phyloP scores from a whole-genome alignment of 495 filamentous ascomycete genomes.

The Podospora tetraspora region DNA sequence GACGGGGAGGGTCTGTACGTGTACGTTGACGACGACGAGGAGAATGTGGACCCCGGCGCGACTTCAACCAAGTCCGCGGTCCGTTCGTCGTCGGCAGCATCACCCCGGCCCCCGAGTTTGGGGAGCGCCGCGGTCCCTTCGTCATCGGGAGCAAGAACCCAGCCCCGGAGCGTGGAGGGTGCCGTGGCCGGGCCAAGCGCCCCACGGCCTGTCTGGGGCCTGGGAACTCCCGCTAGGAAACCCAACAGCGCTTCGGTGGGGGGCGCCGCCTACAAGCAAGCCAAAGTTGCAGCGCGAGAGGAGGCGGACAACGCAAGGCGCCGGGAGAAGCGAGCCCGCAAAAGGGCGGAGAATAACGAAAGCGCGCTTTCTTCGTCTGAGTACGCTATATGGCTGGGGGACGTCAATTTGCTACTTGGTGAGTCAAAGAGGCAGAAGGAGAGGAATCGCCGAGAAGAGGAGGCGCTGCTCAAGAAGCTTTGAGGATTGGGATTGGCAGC shows the following conservation, averaged over 20 bases:
- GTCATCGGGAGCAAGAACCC: neutral
- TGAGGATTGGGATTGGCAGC: neutral
- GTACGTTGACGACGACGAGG: too few relatives aligned
- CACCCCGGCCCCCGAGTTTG: neutral
- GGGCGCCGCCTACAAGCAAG: too few relatives aligned
- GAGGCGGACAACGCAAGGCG: neutral
- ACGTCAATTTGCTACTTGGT: neutral
- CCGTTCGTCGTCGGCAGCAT: neutral
- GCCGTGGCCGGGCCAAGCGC: neutral
- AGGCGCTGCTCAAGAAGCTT: neutral
- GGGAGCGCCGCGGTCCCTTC: neutral
- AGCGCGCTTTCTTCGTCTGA: neutral
- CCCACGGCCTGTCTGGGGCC: neutral
- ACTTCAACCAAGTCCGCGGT: neutral
- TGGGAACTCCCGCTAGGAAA: neutral
- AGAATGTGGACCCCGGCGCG: neutral
- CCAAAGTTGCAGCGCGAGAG: too few relatives aligned
- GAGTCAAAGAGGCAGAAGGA: slow-evolving; percentile 14
- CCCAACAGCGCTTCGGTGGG: neutral
- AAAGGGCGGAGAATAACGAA: neutral
- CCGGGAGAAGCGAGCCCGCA: neutral
- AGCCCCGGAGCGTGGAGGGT: neutral
- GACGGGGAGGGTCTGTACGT: too few relatives aligned
- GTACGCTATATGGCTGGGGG: slow-evolving; percentile 4
- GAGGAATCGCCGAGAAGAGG: slow-evolving; percentile 5